phyloP scores from a whole-genome alignment of 1,139 yeast genomes.

The Hyphopichia burtonii region DNA sequence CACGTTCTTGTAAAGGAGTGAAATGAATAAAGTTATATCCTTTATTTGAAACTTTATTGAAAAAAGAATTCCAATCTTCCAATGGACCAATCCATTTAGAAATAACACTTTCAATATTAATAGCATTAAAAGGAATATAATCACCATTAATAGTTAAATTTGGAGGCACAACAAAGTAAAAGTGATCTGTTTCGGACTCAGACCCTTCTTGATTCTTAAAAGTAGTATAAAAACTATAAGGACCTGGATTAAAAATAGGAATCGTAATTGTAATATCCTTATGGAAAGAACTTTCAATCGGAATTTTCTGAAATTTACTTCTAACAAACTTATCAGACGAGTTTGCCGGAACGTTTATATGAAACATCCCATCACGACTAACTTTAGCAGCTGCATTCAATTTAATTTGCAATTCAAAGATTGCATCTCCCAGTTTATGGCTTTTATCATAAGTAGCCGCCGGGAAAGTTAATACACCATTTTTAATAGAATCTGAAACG shows the following conservation, averaged over 20 bases:
- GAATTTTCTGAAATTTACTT: conserved; percentile 46
- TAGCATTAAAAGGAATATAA: conserved; percentile 71
- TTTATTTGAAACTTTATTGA: conserved; percentile 60
- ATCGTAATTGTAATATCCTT: conserved; percentile 62
- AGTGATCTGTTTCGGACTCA: conserved; percentile 48
- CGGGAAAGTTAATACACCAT: conserved; percentile 69
- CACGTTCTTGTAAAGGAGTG: conserved; percentile 88
- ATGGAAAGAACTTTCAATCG: conserved; percentile 52
- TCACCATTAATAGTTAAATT: conserved; percentile 56
- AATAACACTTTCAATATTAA: conserved; percentile 80
- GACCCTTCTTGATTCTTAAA: conserved; percentile 36
- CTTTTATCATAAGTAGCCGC: conserved; percentile 47
- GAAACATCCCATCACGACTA: conserved; percentile 65
- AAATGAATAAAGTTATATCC: conserved; percentile 96
- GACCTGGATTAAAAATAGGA: conserved; percentile 71
- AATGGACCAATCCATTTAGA: conserved; percentile 88
- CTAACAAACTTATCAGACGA: conserved; percentile 51
- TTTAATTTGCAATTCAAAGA: conserved; percentile 59
- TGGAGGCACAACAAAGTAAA: conserved; percentile 82
- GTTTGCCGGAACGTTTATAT: conserved; percentile 69
- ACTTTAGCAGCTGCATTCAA: conserved; percentile 75
- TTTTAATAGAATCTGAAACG: conserved; percentile 37
- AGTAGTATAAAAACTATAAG: conserved; percentile 66
- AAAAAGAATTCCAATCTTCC: conserved; percentile 62
- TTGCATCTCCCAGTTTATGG: conserved; percentile 39